Percentiles rank a stretch among this genome's conserved stretches.
These are phyloP conservation scores for Erythrobasidium hasegawianum DNA, from an alignment of 1,284 basidiomycete species.

Conservation along the genomic window DNA sequence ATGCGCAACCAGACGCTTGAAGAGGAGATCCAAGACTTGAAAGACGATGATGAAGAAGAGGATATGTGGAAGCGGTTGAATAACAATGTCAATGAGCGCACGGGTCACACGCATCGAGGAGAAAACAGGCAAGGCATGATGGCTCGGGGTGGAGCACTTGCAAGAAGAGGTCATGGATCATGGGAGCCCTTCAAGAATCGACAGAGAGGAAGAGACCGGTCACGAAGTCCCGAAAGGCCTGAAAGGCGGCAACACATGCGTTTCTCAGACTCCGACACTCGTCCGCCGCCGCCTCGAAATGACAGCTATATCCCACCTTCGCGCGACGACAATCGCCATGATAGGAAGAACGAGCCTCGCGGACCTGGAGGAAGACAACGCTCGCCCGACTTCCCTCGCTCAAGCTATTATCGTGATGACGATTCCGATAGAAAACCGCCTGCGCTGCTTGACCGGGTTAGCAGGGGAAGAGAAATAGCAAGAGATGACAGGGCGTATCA, in stretches of 20 bases:
- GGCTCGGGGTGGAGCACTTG: background rate
- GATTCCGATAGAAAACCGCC: background rate
- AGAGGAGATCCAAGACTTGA: too few species aligned
- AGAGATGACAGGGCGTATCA: background rate
- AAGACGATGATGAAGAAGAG: slow-evolving; percentile 24
- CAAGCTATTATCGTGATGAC: background rate
- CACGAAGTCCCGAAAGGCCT: too few species aligned
- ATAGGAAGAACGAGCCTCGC: background rate
- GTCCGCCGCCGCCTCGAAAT: background rate
- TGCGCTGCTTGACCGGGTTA: background rate
- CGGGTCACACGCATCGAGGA: too few species aligned
- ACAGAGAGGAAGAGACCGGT: background rate
- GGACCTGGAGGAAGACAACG: slow-evolving; percentile 1
- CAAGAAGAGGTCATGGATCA: background rate
- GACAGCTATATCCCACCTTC: background rate
- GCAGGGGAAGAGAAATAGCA: too few species aligned
- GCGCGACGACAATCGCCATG: background rate
- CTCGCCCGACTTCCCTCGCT: background rate
- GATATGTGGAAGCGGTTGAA: background rate
- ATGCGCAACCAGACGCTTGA: too few species aligned
- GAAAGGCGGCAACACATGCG: background rate
- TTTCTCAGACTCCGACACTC: background rate
- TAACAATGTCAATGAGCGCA: too few species aligned
- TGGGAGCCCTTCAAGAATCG: background rate
- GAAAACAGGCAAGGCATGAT: slow-evolving; percentile 8